Conservation (phyloP, 2,329 filamentous ascomycete genomes). For the Capronia epimyces region DNA sequence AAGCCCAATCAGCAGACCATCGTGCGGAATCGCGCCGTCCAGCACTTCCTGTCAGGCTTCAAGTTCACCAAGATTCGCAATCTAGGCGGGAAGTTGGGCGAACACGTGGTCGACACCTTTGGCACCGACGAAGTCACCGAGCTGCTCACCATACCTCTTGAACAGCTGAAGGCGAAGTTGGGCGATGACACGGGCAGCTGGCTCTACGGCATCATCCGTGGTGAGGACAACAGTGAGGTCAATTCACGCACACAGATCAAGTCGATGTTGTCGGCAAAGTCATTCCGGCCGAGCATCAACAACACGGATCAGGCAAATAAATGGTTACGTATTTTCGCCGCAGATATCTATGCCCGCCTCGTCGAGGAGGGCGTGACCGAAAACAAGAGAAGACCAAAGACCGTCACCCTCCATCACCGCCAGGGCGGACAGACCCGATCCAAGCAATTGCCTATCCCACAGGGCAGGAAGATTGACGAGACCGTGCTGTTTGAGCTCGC, state of each 20-base stretch:
- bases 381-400: slow-evolving; percentile 78
- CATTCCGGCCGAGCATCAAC: slow-evolving; percentile 79
- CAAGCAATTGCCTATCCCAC: slow-evolving; percentile 68
- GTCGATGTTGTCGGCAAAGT: slow-evolving; percentile 94
- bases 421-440: slow-evolving; percentile 69
- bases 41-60: slow-evolving; percentile 72
- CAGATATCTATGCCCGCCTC: slow-evolving; percentile 83
- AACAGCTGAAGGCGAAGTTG: slow-evolving; percentile 70
- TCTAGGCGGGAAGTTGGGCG: slow-evolving; percentile 89
- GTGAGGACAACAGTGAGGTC: slow-evolving; percentile 81
- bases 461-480: slow-evolving; percentile 69
- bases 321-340: slow-evolving; percentile 87
- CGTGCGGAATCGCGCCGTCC: slow-evolving; percentile 77
- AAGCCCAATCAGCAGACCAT: slow-evolving; percentile 94
- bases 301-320: slow-evolving; percentile 69
- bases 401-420: slow-evolving; percentile 77
- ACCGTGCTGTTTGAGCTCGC: slow-evolving; percentile 67
- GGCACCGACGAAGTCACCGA: slow-evolving; percentile 74
- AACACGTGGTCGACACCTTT: slow-evolving; percentile 75
- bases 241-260: slow-evolving; percentile 90
- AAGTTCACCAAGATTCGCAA: slow-evolving; percentile 95
- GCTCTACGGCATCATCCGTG: slow-evolving; percentile 79
- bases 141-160: slow-evolving; percentile 64
- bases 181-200: slow-evolving; percentile 80
- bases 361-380: slow-evolving; percentile 87